Conservation (phyloP, 306 rosid genomes). For the Pterocarpus macrocarpus region DNA sequence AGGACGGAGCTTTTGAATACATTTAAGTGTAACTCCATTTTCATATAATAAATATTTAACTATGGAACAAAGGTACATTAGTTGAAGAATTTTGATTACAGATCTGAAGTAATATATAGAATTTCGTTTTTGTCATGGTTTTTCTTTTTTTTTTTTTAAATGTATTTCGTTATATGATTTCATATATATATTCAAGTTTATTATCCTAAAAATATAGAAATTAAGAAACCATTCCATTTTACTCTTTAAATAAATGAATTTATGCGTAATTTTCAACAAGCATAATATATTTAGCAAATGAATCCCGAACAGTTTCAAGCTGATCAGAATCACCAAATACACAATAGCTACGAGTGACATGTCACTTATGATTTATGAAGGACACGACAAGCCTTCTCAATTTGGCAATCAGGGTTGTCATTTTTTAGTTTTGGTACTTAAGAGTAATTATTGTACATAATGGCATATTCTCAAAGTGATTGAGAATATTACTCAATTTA, state of each 20-base stretch:
- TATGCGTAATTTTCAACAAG: not conserved
- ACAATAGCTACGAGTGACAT: not conserved
- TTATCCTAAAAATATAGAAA: not conserved
- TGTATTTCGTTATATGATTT: too few relatives aligned
- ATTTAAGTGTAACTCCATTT: too few relatives aligned
- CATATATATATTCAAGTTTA: not conserved
- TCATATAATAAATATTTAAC: too few relatives aligned
- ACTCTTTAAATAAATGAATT: not conserved
- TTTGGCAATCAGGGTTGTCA: not conserved
- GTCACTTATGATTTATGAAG: too few relatives aligned
- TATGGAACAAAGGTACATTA: not conserved
- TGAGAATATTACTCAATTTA: conserved; percentile 24
- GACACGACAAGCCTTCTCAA: not conserved
- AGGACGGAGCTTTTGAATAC: too few relatives aligned
- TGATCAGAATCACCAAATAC: not conserved
- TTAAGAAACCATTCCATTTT: too few relatives aligned
- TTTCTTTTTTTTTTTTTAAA: too few relatives aligned
- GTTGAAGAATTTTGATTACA: too few relatives aligned
- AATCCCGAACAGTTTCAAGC: not conserved
- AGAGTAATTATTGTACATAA: conserved; percentile 20
- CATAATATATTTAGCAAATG: not conserved
- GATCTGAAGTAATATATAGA: not conserved
- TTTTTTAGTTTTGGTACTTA: not conserved
- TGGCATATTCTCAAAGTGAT: conserved; percentile 28
- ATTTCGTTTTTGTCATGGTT: too few relatives aligned